A percentile compares a stretch with the other conserved stretches of the same genome.
Evolutionary conservation across 2,329 filamentous ascomycete species (phyloP).

Genomic region (Fusarium sp.): DNA sequence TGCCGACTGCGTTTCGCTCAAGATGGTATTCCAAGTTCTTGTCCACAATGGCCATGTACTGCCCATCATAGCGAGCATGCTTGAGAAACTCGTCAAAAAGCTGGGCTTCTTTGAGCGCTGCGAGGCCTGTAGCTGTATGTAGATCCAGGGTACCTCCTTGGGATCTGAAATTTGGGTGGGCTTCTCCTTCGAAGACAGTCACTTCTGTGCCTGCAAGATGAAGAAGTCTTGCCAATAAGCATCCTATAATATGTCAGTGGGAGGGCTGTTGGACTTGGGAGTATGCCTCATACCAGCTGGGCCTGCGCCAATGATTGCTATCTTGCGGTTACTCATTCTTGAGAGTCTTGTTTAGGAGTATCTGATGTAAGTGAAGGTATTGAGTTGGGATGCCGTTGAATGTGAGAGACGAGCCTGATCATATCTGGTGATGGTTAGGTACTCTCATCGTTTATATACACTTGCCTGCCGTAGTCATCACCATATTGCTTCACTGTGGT

Average conservation of each 20-base stretch:
- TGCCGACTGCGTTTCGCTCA: conserved; percentile 43
- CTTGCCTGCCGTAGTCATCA: background rate
- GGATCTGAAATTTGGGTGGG: conserved; percentile 57
- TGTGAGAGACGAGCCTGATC: background rate
- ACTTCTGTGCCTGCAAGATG: conserved; percentile 59
- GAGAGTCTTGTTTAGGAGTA: background rate
- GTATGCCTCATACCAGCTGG: conserved; percentile 43
- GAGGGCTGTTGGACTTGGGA: background rate
- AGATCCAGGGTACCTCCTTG: conserved; percentile 68
- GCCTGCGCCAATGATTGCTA: conserved; percentile 48
- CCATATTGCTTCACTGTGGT: background rate
- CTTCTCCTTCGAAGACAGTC: conserved; percentile 64
- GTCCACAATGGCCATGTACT: conserved; percentile 62
- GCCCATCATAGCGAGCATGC: conserved; percentile 64
- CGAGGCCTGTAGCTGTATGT: conserved; percentile 63
- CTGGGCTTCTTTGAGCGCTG: conserved; percentile 62
- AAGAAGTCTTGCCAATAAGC: conserved; percentile 61
- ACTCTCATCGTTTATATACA: conserved; percentile 22
- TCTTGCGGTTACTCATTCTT: conserved; percentile 41
- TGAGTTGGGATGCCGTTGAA: background rate
- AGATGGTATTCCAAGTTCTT: conserved; percentile 54
- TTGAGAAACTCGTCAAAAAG: conserved; percentile 64
- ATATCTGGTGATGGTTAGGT: background rate
- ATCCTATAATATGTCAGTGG: conserved; percentile 39
- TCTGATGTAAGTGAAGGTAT: background rate